Percentiles rank a stretch among this genome's conserved stretches.
Evolutionary conservation across 75 land plant genomes (phyloP).

Genomic region (Pinus tabuliformis): DNA sequence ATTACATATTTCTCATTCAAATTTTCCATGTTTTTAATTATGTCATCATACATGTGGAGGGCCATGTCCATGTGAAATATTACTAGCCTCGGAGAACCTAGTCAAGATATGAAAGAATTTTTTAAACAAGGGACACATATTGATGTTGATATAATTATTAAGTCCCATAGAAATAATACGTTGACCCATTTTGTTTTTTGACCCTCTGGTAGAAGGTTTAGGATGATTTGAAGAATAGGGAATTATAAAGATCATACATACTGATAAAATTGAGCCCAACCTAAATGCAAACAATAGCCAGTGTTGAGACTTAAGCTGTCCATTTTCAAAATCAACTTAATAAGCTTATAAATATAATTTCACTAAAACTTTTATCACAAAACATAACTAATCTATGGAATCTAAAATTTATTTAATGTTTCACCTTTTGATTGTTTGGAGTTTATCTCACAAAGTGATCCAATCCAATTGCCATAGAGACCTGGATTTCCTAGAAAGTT

Average conservation of each 20-base stretch:
- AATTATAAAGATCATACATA: slow-evolving; percentile 54
- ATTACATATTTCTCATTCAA: slow-evolving; percentile 73
- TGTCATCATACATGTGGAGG: slow-evolving; percentile 89
- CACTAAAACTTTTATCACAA: background rate
- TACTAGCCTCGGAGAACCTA: slow-evolving; percentile 29
- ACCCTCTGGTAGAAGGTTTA: slow-evolving; percentile 27
- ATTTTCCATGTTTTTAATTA: slow-evolving; percentile 92
- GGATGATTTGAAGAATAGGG: slow-evolving; percentile 44
- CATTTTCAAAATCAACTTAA: background rate
- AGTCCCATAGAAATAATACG: background rate
- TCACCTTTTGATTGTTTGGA: slow-evolving; percentile 42
- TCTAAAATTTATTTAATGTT: background rate
- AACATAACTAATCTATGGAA: background rate
- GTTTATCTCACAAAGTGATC: slow-evolving; percentile 34
- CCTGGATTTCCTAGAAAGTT: slow-evolving; percentile 81
- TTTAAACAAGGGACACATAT: background rate
- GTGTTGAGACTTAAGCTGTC: slow-evolving; percentile 57
- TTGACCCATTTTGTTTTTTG: slow-evolving; percentile 30
- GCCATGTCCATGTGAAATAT: slow-evolving; percentile 97
- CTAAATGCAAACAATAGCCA: slow-evolving; percentile 63
- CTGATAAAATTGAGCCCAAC: slow-evolving; percentile 47
- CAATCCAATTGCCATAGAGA: slow-evolving; percentile 70
- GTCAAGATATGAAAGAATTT: background rate
- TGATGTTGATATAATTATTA: background rate
- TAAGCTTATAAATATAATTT: background rate